Evolutionary conservation across 106 monocot genomes (phyloP), one percentile per base, ranked within the genome.

Genomic region (Triglochin maritima): DNA sequence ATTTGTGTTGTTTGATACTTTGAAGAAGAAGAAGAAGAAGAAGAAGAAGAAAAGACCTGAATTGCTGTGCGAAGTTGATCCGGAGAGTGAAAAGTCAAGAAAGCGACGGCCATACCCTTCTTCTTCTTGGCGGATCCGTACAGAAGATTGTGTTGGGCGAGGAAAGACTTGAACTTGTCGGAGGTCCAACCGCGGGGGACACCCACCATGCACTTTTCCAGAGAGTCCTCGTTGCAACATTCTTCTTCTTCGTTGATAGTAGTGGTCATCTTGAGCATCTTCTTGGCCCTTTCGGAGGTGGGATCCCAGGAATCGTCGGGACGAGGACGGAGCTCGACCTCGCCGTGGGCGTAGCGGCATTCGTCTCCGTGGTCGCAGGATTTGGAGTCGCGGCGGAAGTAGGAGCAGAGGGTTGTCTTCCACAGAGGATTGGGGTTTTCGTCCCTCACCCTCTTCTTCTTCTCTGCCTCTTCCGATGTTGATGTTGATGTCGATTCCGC

Each of bases 341-440:
- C 96, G 10, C 91, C 74, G 73, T 98, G 96, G 41, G 96, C 96
- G 56, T 81, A 96, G 29, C 86, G 88, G 78, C 96, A 98, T 9
- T 70, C 49, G 4, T 78, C 76, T 5, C 87, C 96, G 61, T 98
- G 91, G 67, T 83, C 84, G 75, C 96, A 98, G 12, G 68, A 4
- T 2, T 56, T 72, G 4, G 47, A 65, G 1, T 48, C 29, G 61
- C 82, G 66, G 16, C 79, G 71, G 80, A 80, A 91, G 72, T 63
- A 98, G 12, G 86, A 86, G 68, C 96, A 98, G 13, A 98, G 82
- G 71, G 88, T 91, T 17, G 91, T 91, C 83, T 91, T 98, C 91
- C 96, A 88, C 9, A 74, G 29, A 2, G 79, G 78, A 50, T 74
- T 56, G 56, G 16, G 56, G 56, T 53, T 12, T 2, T 53, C 52